phyloP scores from a whole-genome alignment of 768 basidiomycete species.

The Suillus subalutaceus region DNA sequence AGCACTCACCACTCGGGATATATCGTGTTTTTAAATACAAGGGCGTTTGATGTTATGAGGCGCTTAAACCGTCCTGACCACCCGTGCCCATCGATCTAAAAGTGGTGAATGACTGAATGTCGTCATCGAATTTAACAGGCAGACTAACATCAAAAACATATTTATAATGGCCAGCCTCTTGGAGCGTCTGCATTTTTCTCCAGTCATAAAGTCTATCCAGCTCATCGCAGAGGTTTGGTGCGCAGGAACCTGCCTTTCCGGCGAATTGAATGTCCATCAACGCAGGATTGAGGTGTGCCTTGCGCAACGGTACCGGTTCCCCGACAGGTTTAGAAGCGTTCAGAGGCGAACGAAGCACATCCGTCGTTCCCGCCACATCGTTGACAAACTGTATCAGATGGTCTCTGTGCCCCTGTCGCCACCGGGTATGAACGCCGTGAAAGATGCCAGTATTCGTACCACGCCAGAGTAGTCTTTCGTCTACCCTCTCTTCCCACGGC shows the following conservation, averaged over 20 bases:
- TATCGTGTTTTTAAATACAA: constrained; percentile 71
- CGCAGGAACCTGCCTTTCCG: constrained; percentile 26
- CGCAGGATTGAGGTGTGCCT: constrained; percentile 50
- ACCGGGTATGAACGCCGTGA: constrained; percentile 35
- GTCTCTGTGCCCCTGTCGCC: constrained; percentile 54
- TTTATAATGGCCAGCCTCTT: constrained; percentile 59
- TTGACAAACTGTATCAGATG: constrained; percentile 49
- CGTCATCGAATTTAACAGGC: not conserved
- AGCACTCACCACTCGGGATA: constrained; percentile 69
- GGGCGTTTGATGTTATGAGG: constrained; percentile 60
- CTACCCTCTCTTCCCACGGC: constrained; percentile 63
- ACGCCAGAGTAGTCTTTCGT: constrained; percentile 70
- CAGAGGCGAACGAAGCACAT: constrained; percentile 40
- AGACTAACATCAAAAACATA: constrained; percentile 58
- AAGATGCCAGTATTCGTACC: constrained; percentile 73
- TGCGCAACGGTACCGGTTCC: constrained; percentile 33
- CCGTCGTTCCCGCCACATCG: constrained; percentile 39
- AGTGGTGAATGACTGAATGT: not conserved
- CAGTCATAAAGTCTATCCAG: constrained; percentile 55
- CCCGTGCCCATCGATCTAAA: constrained; percentile 62
- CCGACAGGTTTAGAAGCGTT: constrained; percentile 37
- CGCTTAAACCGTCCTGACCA: constrained; percentile 75
- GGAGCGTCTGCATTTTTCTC: constrained; percentile 42
- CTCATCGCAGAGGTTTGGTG: constrained; percentile 41
- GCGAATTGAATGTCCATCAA: constrained; percentile 66